phyloP scores from a whole-genome alignment of 768 basidiomycete genomes.

The Calocybe indica region DNA sequence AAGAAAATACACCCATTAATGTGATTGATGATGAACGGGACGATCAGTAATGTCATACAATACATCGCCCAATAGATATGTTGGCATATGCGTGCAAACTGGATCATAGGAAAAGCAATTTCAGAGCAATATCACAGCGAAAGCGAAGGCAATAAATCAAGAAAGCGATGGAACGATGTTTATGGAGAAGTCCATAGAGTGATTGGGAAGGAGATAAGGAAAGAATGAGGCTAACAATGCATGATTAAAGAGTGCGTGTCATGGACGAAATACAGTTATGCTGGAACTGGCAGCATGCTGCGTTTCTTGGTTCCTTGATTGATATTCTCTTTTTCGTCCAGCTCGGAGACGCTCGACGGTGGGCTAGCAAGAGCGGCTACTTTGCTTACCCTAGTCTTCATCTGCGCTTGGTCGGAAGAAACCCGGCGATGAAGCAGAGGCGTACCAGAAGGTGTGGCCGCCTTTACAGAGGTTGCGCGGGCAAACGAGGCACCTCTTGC shows the following conservation, averaged over 20 bases:
- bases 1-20: no score
- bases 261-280: slow-evolving; percentile 7
- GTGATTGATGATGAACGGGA: no score
- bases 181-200: slow-evolving; percentile 3
- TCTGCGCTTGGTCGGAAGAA: slow-evolving; percentile 27
- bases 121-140: slow-evolving; percentile 15
- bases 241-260: no score
- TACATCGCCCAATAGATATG: neutral
- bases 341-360: slow-evolving; percentile 33
- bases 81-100: neutral
- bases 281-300: slow-evolving; percentile 26
- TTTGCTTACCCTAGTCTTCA: slow-evolving; percentile 24
- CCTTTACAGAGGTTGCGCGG: slow-evolving; percentile 26
- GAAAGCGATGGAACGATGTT: slow-evolving; percentile 5
- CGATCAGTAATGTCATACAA: no score
- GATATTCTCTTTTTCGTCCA: slow-evolving; percentile 59
- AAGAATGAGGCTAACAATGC: no score
- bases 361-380: slow-evolving; percentile 28
- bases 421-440: slow-evolving; percentile 28
- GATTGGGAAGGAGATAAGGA: neutral
- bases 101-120: slow-evolving; percentile 11
- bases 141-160: slow-evolving; percentile 18
- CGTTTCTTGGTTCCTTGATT: slow-evolving; percentile 22
- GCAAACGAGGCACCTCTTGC: slow-evolving; percentile 27
- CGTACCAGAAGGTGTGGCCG: slow-evolving; percentile 21